Base-by-base conservation (phyloP, 148 eudicot species). In the Chenopodium quinoa region DNA sequence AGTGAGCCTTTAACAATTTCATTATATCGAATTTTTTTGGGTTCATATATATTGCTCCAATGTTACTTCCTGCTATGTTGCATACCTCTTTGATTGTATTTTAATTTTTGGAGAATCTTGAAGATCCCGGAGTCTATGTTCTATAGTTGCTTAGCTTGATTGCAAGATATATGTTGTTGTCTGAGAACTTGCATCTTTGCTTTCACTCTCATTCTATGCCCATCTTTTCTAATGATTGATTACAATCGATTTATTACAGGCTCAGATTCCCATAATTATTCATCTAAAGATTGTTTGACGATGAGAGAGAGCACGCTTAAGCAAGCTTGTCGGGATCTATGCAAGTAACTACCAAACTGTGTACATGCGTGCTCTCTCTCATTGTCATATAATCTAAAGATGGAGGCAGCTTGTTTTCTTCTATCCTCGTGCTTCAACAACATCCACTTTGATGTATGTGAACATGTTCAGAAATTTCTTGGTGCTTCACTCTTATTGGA, bases 281-380 rank as follows among this genome's bases (percentile, higher is more conserved):
- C 86, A 85, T 70, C 78, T 29, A 64, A 16, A 88, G 84, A 88
- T 85, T 62, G 71, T 80, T 75, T 83, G 90, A 85, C 84, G 58
- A 85, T 50, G 84, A 81, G 78, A 83, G 80, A 85, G 77, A 83
- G 90, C 90, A 88, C 88, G 90, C 85, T 79, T 14, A 74, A 83
- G 90, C 90, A 88, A 86, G 90, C 83, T 76, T 14, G 77, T 76
- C 72, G 31, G 12, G 71, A 82, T n/a, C 64, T 80, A 77, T 47
- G 79, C 23, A 46, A 23, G 12, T 62, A n/a, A 29, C 64, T 32
- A 22, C 75, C 75, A 81, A 83, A 79, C 44, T 46, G 73, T 32
- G 31, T 34, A 79, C 83, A 56, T 52, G 83, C 85, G 90, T 88
- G 90, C 88, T 88, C 90, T 88, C 88, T 88, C 88, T 88, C 90